Evolutionary conservation across 169 alveolate genomes (phyloP).

Genomic region (Plasmodium vivax): DNA sequence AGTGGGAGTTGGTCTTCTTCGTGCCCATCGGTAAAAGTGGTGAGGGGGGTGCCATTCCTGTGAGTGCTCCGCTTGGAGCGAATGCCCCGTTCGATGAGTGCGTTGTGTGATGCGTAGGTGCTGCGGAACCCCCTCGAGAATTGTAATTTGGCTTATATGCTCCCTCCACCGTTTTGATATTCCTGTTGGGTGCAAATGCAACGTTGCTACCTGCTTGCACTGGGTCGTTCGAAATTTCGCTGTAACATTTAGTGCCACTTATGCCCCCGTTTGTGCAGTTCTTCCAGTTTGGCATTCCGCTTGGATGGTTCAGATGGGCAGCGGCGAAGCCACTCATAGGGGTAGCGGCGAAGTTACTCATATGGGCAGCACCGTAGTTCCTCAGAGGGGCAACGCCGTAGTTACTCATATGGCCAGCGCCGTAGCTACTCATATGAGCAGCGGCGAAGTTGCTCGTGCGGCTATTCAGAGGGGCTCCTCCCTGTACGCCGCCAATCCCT

Average conservation of each 20-base stretch:
- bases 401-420: no score
- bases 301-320: background rate
- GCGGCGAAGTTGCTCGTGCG: no score
- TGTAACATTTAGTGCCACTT: background rate
- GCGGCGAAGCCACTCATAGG: no score
- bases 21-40: background rate
- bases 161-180: background rate
- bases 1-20: slow-evolving; percentile 18
- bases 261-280: background rate
- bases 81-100: background rate
- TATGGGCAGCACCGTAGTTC: no score
- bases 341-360: no score
- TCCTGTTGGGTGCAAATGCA: slow-evolving; percentile 25
- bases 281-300: background rate
- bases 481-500: background rate
- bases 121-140: background rate
- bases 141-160: slow-evolving; percentile 2
- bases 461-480: background rate
- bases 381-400: background rate
- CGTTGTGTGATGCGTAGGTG: background rate
- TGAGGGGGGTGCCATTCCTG: no score
- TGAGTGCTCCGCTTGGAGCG: background rate
- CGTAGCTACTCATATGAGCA: no score
- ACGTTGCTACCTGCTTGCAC: slow-evolving; percentile 21
- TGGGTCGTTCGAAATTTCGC: background rate